A percentile compares a stretch with the other conserved stretches of the same genome.
Evolutionary conservation across 176 grass and related monocot species (phyloP).

Genomic region (Aegilops tauschii): DNA sequence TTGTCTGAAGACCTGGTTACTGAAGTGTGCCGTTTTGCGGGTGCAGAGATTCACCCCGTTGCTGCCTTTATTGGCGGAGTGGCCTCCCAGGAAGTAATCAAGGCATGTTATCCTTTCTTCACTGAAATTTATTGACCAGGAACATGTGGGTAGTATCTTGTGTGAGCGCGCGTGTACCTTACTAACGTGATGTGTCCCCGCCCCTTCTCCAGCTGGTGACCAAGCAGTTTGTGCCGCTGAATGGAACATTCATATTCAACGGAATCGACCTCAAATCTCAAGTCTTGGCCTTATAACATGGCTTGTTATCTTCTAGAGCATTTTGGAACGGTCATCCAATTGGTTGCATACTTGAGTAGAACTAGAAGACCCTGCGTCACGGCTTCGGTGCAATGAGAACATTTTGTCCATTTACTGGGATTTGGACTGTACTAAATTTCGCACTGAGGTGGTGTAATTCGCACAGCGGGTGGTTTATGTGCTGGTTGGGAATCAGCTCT

Average conservation of each 20-base stretch:
- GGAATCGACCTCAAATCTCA: constrained; percentile 96
- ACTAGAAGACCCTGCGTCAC: not conserved
- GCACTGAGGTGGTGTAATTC: not conserved
- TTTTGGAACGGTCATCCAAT: not conserved
- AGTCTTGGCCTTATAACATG: constrained; percentile 57
- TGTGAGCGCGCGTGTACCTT: not conserved
- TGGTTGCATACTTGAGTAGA: constrained; percentile 1
- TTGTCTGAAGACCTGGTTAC: constrained; percentile 72
- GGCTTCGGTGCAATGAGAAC: not conserved
- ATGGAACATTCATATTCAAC: constrained; percentile 78
- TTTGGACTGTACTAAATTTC: not conserved
- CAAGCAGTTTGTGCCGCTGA: constrained; percentile 84
- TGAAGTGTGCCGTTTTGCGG: constrained; percentile 89
- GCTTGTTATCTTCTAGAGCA: not conserved
- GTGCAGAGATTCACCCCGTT: constrained; percentile 73
- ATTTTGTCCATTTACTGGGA: not conserved
- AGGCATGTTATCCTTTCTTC: constrained; percentile 40
- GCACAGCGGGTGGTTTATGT: not conserved
- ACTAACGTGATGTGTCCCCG: not conserved
- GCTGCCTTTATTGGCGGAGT: constrained; percentile 87
- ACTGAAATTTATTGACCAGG: not conserved
- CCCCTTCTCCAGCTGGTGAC: constrained; percentile 68
- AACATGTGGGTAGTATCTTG: not conserved
- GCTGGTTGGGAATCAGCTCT: not conserved
- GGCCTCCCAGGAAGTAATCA: constrained; percentile 88